Evolutionary conservation across 768 basidiomycete genomes (phyloP).

Genomic region (Boletus insuetus): DNA sequence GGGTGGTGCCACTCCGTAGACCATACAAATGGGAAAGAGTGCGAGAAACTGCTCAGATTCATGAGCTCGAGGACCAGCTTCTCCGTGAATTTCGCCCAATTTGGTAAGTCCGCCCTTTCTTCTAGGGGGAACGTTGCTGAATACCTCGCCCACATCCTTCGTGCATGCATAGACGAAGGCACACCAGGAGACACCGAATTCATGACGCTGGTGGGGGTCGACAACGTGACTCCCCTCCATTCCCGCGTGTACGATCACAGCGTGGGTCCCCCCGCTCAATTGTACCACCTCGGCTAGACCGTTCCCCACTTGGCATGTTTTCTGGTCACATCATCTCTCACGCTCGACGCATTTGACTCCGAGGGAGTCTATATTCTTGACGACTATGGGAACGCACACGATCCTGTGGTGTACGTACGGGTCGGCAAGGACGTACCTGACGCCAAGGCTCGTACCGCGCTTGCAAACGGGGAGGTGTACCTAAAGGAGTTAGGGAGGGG

Average conservation of each 20-base stretch:
- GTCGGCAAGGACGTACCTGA: slow-evolving; percentile 47
- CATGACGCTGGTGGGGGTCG: slow-evolving; percentile 44
- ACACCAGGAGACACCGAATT: slow-evolving; percentile 41
- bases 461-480: slow-evolving; percentile 51
- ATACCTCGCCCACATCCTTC: not conserved
- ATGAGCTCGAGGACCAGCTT: slow-evolving; percentile 38
- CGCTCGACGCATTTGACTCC: slow-evolving; percentile 39
- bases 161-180: slow-evolving; percentile 45
- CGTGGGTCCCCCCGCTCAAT: slow-evolving; percentile 20
- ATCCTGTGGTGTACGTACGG: slow-evolving; percentile 54
- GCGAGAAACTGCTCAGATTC: slow-evolving; percentile 52
- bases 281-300: slow-evolving; percentile 46
- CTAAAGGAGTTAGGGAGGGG: too few relatives aligned
- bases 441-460: slow-evolving; percentile 47
- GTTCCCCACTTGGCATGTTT: slow-evolving; percentile 40
- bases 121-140: not conserved
- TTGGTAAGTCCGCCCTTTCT: slow-evolving; percentile 35
- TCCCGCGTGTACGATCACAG: slow-evolving; percentile 4
- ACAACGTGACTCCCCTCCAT: slow-evolving; percentile 15
- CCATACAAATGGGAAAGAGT: slow-evolving; percentile 48
- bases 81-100: slow-evolving; percentile 40
- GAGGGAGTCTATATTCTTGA: slow-evolving; percentile 54
- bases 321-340: slow-evolving; percentile 24
- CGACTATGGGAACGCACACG: slow-evolving; percentile 27
- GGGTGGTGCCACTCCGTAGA: too few relatives aligned